Base-by-base conservation (phyloP, 2,329 filamentous ascomycete species). In the Xylaria arbuscula region DNA sequence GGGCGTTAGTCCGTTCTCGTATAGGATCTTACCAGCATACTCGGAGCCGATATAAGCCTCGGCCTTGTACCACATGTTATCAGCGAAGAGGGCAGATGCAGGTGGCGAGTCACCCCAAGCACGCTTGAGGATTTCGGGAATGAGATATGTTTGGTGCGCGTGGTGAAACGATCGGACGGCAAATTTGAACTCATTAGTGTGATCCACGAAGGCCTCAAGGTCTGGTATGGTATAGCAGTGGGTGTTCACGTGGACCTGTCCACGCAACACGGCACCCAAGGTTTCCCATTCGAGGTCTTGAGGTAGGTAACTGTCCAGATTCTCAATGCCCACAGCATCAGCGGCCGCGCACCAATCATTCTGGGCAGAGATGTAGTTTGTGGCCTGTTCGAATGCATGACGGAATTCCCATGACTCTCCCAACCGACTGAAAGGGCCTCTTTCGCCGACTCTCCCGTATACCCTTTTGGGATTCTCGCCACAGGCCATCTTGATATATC, bases 401-500 rank as follows among this genome's bases (percentile, higher is more conserved):
- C 90, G 84, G 73, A 92, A 90, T 70, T 89, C 85, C 84, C 88
- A 92, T 56, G 89, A 90, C 79, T 92, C 89, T 9, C 90, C 90
- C 74, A 92, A 81, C 1, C 90, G 83, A 69, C 87, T 91, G 63
- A 83, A 83, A 0, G 88, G 89, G 0, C 87, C 86, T 54, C 81
- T 81, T 60, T 84, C 82, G 28, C 87, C 88, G 4, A 80, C 74
- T 54, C 81, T 82, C 10, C 89, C 89, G 68, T 91, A 90, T 0
- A 88, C 80, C 0, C 84, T 80, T 80, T 91, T 91, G 1, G 90
- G 82, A 73, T 92, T 92, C 79, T 92, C 90, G 42, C 90, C 90
- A 71, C 90, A 92, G 0, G 90, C 90, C 90, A 92, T 92, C 81
- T 93, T 92, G 84, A 93, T 90, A 77, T 91, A 92, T 22, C 90